phyloP scores from a whole-genome alignment of 2,329 filamentous ascomycete genomes.

The Tolypocladium amazonense region DNA sequence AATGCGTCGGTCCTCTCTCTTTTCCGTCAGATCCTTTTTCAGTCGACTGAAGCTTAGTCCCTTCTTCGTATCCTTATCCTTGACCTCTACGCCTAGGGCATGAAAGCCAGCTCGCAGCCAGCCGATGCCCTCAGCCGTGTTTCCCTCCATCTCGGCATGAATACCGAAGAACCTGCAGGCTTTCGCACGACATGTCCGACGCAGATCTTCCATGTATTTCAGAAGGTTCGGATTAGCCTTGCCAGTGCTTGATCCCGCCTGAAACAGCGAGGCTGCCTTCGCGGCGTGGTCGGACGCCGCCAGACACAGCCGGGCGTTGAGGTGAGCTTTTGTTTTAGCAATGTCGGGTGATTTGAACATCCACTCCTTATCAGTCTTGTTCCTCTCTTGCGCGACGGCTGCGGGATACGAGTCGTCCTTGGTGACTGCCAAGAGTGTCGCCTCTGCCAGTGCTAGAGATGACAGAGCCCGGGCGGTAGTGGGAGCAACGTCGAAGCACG shows the following conservation, averaged over 20 bases:
- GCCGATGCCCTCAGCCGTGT: constrained; percentile 75
- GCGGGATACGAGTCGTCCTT: constrained; percentile 93
- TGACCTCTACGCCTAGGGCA: constrained; percentile 57
- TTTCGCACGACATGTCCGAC: constrained; percentile 66
- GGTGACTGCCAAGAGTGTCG: constrained; percentile 77
- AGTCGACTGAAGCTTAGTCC: constrained; percentile 50
- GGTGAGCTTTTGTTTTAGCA: constrained; percentile 75
- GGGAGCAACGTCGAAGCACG: constrained; percentile 43
- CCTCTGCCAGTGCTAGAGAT: constrained; percentile 70
- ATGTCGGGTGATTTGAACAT: constrained; percentile 89
- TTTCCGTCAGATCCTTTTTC: constrained; percentile 66
- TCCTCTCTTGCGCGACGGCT: constrained; percentile 69
- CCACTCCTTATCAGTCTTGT: constrained; percentile 82
- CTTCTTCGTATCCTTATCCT: constrained; percentile 31
- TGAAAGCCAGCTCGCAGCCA: constrained; percentile 73
- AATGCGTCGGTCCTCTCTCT: constrained; percentile 67
- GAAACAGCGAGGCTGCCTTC: constrained; percentile 49
- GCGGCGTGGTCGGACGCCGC: constrained; percentile 81
- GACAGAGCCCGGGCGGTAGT: constrained; percentile 44
- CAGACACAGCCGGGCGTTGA: constrained; percentile 81
- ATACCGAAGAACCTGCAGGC: constrained; percentile 87
- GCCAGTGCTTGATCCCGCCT: constrained; percentile 25
- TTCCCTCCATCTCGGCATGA: constrained; percentile 72
- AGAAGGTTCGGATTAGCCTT: constrained; percentile 56
- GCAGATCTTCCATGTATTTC: constrained; percentile 66